Conservation (phyloP, 768 basidiomycete species). For the Suillus americanus region DNA sequence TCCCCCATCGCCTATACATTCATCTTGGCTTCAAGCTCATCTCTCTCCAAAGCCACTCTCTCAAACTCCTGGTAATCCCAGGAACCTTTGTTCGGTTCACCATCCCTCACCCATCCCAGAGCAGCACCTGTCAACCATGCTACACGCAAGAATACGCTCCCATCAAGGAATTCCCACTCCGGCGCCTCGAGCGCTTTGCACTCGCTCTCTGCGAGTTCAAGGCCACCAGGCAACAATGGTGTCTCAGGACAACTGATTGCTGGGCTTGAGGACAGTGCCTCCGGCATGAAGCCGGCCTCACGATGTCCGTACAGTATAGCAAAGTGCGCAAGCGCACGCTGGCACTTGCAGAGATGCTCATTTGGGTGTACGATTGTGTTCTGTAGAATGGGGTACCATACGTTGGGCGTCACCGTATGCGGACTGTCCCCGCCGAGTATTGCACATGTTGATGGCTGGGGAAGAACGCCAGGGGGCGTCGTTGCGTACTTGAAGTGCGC, state of each 20-base stretch:
- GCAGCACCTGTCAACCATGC: constrained; percentile 52
- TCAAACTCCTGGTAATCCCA: constrained; percentile 34
- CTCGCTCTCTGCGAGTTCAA: constrained; percentile 9
- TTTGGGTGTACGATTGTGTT: constrained; percentile 56
- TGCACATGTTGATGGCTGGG: constrained; percentile 21
- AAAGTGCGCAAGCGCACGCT: constrained; percentile 50
- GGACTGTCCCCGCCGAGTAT: constrained; percentile 35
- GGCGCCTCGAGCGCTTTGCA: constrained; percentile 37
- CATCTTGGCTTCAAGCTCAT: constrained; percentile 16
- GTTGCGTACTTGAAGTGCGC: constrained; percentile 23
- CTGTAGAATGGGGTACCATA: constrained; percentile 59
- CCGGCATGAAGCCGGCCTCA: constrained; percentile 32
- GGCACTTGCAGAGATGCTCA: constrained; percentile 52
- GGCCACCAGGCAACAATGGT: not conserved
- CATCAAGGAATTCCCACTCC: constrained; percentile 52
- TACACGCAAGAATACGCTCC: constrained; percentile 59
- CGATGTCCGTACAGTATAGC: constrained; percentile 44
- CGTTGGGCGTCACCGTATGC: constrained; percentile 44
- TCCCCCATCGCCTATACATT: not conserved
- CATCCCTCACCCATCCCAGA: constrained; percentile 41
- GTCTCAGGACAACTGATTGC: not conserved
- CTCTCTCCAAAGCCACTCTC: constrained; percentile 18
- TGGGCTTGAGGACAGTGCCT: constrained; percentile 10
- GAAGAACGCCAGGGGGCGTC: constrained; percentile 20
- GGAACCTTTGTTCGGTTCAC: constrained; percentile 26